Evolutionary conservation across 352 stramenopile species (phyloP).

Genomic region (Pythium guiyangense): DNA sequence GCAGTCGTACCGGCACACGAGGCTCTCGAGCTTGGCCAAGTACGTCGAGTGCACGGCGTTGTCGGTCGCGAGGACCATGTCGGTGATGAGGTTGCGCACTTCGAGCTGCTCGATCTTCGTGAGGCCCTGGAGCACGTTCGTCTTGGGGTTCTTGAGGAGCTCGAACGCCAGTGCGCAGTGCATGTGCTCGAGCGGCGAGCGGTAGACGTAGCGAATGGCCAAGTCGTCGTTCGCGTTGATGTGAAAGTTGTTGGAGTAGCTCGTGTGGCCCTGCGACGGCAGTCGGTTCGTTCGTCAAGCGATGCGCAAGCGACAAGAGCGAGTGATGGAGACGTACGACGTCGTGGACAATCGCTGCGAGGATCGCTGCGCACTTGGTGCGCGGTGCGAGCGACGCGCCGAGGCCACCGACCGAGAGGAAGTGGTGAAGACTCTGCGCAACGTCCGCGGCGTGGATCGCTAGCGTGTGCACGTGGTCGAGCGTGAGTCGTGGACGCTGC

Average conservation of each 20-base stretch:
- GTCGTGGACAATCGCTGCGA: conserved; percentile 82
- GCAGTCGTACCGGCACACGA: conserved; percentile 43
- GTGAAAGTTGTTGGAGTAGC: conserved; percentile 87
- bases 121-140: conserved; percentile 70
- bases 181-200: conserved; percentile 84
- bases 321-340: conserved; percentile 28
- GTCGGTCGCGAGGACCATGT: conserved; percentile 88
- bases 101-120: conserved; percentile 74
- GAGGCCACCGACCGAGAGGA: conserved; percentile 46
- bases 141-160: conserved; percentile 62
- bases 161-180: conserved; percentile 80
- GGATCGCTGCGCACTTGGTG: conserved; percentile 64
- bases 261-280: conserved; percentile 62
- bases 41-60: conserved; percentile 83
- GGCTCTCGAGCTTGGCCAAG: conserved; percentile 66
- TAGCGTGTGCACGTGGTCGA: conserved; percentile 8
- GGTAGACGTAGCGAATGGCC: conserved; percentile 78
- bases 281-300: background rate
- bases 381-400: conserved; percentile 51
- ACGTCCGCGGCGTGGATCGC: conserved; percentile 83
- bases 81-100: conserved; percentile 71
- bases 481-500: background rate
- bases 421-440: conserved; percentile 68
- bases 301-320: no score
- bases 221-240: conserved; percentile 78